Evolutionary conservation across 768 basidiomycete species (phyloP), one percentile per base, ranked within the genome.

Genomic region (Udeniomyces megalosporus): DNA sequence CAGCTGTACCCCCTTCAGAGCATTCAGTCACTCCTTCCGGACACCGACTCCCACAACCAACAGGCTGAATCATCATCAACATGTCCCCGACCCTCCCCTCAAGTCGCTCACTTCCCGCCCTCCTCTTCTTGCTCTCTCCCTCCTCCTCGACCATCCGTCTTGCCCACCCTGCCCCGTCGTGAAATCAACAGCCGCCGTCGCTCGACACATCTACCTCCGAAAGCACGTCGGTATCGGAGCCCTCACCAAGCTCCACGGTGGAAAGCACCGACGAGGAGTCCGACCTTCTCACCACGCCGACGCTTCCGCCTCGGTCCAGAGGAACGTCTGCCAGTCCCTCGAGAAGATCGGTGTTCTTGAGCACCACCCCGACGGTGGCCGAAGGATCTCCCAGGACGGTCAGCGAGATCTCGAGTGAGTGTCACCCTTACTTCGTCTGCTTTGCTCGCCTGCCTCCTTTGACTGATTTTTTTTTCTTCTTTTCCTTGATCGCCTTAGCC

Each of bases 271-370:
- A 71, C 87, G 95, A 66, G 95, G 95, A 56, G 88, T 90, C 82
- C 85, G 95, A 69, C 91, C 93, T 53, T 89, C 88, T 66, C 91
- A 93, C 79, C 93, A 96, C 78, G 83, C 81, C 61, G 80, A 86
- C 72, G 81, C 83, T 28, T 90, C 92, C 47, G 80, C 84, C 60
- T 84, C 84, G 61, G 87, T 96, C 55, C 90, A 96, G 76, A 86
- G 92, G 73, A 91, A 87, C 77, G 78, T 96, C 69, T 90, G 92
- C 78, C 93, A 99, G 78, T 83, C 90, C 50, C 79, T 97, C 69
- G 93, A 96, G 81, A 95, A 93, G 81, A 96, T 99, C 72, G 92
- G 92, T 71, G 95, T 97, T 63, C 80, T 97, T 70, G 95, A 97
- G 78, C 80, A 85, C 77, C 82, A 86, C 65, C 83, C 86, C 48